Conservation (phyloP, 176 grass and related monocot species). For the Juncus effusus region DNA sequence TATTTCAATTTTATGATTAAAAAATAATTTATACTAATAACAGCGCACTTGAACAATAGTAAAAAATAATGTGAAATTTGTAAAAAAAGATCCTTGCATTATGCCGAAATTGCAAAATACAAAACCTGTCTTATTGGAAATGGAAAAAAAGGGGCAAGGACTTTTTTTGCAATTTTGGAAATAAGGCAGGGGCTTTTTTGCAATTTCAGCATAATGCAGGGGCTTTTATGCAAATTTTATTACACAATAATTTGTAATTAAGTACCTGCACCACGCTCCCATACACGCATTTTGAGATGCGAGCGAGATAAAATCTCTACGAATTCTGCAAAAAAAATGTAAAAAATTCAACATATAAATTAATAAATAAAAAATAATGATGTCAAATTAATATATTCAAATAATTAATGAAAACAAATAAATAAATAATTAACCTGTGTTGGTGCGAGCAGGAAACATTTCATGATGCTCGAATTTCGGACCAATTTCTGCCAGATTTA, state of each 20-base stretch:
- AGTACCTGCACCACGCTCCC: slow-evolving; percentile 95
- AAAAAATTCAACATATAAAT: slow-evolving; percentile 3
- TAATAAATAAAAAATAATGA: background rate
- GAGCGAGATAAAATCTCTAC: slow-evolving; percentile 79
- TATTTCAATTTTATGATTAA: background rate
- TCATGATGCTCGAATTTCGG: slow-evolving; percentile 98
- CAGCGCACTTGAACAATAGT: background rate
- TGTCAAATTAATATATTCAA: background rate
- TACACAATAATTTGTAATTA: background rate
- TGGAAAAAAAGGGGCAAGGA: no score
- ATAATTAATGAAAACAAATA: slow-evolving; percentile 27
- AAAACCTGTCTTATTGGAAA: no score
- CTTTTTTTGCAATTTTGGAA: no score
- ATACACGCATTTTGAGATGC: slow-evolving; percentile 98
- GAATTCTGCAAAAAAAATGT: slow-evolving; percentile 59
- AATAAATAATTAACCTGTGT: slow-evolving; percentile 54
- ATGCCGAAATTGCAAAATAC: no score
- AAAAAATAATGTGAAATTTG: background rate
- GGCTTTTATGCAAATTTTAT: no score
- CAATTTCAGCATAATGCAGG: no score
- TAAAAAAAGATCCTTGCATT: background rate
- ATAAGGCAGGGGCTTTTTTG: no score
- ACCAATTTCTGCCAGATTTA: slow-evolving; percentile 78
- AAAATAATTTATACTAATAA: slow-evolving; percentile 19
- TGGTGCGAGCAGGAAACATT: slow-evolving; percentile 90